Percentiles rank a stretch among this genome's conserved stretches.
phyloP scores from a whole-genome alignment of 805 yeast genomes.

The Candida xyloterini region DNA sequence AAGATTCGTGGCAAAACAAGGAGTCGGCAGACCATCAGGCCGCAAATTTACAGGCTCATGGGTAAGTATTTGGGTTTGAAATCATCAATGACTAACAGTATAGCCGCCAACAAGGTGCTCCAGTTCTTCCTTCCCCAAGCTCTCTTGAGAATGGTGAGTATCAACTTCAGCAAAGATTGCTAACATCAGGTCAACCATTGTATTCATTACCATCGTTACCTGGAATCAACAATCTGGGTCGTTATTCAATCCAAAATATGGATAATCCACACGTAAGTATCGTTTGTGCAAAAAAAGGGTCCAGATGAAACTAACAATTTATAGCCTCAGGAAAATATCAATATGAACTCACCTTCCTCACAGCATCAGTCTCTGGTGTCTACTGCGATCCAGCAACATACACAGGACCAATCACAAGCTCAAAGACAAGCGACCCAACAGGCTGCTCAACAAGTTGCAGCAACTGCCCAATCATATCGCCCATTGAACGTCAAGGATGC shows the following conservation, averaged over 20 bases:
- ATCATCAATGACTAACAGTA: conserved; percentile 13
- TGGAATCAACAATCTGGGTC: conserved; percentile 46
- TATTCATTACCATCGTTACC: conserved; percentile 53
- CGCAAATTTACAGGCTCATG: conserved; percentile 10
- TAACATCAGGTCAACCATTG: conserved; percentile 40
- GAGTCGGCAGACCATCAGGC: conserved; percentile 11
- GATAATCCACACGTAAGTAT: conserved; percentile 34
- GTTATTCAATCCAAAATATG: conserved; percentile 48
- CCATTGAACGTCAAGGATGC: conserved; percentile 97
- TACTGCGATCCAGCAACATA: conserved; percentile 23
- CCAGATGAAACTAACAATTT: conserved; percentile 3
- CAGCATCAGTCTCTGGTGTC: conserved; percentile 16
- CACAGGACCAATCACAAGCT: conserved; percentile 19
- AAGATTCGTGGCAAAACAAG: conserved; percentile 16
- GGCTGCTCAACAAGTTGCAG: conserved; percentile 25
- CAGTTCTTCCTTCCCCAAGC: conserved; percentile 59
- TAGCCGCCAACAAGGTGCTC: conserved; percentile 52
- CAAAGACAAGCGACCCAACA: conserved; percentile 22
- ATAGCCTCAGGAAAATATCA: conserved; percentile 29
- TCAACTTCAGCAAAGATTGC: conserved; percentile 2
- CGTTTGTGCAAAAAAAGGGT: conserved; percentile 7
- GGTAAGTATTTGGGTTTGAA: conserved; percentile 4
- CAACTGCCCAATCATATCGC: conserved; percentile 44
- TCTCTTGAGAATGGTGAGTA: conserved; percentile 46
- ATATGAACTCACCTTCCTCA: conserved; percentile 22